Percentiles rank a stretch among this genome's conserved stretches.
Evolutionary conservation across 73 alveolate species (phyloP).

Genomic region (Tetrahymena thermophila): DNA sequence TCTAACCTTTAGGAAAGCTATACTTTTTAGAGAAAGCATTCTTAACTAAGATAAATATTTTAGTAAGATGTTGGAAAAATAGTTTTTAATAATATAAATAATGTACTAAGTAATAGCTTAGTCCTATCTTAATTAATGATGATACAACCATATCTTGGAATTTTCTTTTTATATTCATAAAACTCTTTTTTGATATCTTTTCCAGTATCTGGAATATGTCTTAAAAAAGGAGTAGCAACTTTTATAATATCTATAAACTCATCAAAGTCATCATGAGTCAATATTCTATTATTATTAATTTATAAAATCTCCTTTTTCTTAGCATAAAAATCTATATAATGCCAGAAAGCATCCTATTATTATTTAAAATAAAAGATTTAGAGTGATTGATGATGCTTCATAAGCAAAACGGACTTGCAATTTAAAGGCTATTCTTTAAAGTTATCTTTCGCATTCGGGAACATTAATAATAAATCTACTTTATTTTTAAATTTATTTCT

Average conservation of each 20-base stretch:
- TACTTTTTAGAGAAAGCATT: not conserved
- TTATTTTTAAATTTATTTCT: not conserved
- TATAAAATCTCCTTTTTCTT: not conserved
- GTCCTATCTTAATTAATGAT: not conserved
- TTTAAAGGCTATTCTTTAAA: not conserved
- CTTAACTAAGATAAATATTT: not conserved
- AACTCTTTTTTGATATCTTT: not conserved
- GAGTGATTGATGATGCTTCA: not conserved
- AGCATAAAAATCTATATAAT: not conserved
- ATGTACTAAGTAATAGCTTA: not conserved
- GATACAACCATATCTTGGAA: not conserved
- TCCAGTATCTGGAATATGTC: not conserved
- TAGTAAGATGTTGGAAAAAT: not conserved
- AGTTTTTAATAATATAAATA: not conserved
- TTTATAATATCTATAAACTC: not conserved
- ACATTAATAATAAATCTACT: not conserved
- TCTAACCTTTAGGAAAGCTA: not conserved
- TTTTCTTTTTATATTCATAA: not conserved
- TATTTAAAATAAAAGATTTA: not conserved
- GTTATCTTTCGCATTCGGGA: not conserved
- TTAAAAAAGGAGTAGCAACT: not conserved
- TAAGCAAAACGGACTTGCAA: not conserved
- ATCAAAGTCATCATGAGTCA: not conserved
- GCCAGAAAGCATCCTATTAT: not conserved
- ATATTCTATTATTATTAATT: not conserved